These are phyloP conservation scores for Citrus trifoliata DNA, from an alignment of 345 rosid genomes.

Conservation along the genomic window DNA sequence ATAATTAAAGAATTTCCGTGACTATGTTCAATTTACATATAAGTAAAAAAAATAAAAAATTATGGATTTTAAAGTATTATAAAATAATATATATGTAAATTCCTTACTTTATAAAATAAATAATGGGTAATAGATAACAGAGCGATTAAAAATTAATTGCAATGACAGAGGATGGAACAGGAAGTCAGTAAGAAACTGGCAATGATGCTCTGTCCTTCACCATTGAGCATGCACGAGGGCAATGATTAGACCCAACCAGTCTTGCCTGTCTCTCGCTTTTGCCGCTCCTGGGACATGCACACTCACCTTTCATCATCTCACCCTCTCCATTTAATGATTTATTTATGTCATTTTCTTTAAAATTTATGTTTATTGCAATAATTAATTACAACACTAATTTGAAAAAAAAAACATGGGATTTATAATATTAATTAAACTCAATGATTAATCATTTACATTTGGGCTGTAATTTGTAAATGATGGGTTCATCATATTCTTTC, in stretches of 20 bases:
- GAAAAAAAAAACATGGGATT: background rate
- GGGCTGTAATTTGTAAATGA: background rate
- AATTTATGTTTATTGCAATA: too few relatives aligned
- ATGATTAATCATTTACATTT: background rate
- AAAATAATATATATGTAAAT: too few relatives aligned
- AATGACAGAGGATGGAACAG: background rate
- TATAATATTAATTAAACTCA: background rate
- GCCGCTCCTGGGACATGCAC: background rate
- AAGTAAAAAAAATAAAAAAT: too few relatives aligned
- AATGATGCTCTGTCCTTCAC: background rate
- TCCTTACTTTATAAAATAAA: too few relatives aligned
- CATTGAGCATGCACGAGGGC: constrained; percentile 36
- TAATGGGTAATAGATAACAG: background rate
- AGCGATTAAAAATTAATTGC: background rate
- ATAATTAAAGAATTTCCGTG: too few relatives aligned
- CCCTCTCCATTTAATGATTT: background rate
- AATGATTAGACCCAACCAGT: constrained; percentile 37
- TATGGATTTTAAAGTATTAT: too few relatives aligned
- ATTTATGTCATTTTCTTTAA: too few relatives aligned
- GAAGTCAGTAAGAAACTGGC: background rate
- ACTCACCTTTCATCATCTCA: background rate
- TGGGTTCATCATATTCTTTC: background rate
- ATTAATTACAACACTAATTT: too few relatives aligned
- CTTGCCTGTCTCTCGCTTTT: constrained; percentile 28
- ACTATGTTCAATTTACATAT: too few relatives aligned